phyloP scores from a whole-genome alignment of 2,329 filamentous ascomycete species.

The Xylaria sp. region DNA sequence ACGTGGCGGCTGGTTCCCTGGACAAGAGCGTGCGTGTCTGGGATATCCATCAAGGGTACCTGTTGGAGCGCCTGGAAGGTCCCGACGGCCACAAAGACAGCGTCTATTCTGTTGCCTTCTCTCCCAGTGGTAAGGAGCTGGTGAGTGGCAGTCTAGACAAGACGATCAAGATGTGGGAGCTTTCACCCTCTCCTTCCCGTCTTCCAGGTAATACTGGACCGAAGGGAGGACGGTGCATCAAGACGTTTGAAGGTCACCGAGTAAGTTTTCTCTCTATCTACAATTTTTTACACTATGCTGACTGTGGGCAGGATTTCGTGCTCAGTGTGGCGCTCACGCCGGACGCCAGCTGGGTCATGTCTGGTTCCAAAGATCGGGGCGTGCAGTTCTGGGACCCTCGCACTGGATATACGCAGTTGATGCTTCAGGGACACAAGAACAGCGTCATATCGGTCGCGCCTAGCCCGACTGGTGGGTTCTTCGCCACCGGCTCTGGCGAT shows the following conservation, averaged over 20 bases:
- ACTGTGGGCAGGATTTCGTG: slow-evolving; percentile 81
- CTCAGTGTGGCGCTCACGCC: slow-evolving; percentile 95
- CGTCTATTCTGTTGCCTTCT: slow-evolving; percentile 96
- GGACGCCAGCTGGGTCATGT: slow-evolving; percentile 94
- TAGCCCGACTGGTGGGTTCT: slow-evolving; percentile 85
- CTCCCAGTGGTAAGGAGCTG: slow-evolving; percentile 89
- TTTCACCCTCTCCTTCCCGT: slow-evolving; percentile 77
- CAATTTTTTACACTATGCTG: slow-evolving; percentile 39
- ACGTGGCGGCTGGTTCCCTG: slow-evolving; percentile 91
- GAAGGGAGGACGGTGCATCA: slow-evolving; percentile 91
- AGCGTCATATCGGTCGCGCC: slow-evolving; percentile 98
- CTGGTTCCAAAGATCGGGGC: slow-evolving; percentile 94
- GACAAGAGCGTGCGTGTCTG: slow-evolving; percentile 98
- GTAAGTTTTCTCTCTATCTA: slow-evolving; percentile 59
- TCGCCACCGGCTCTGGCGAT: slow-evolving; percentile 96
- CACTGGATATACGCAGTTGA: slow-evolving; percentile 93
- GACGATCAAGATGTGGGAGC: slow-evolving; percentile 99
- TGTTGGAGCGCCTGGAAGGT: slow-evolving; percentile 91
- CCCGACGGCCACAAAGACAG: slow-evolving; percentile 96
- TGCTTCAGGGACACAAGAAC: slow-evolving; percentile 99
- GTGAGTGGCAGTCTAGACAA: slow-evolving; percentile 96
- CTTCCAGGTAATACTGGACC: slow-evolving; percentile 69
- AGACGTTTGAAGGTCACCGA: slow-evolving; percentile 97
- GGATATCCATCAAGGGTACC: slow-evolving; percentile 86
- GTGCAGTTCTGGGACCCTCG: slow-evolving; percentile 99